phyloP scores from a whole-genome alignment of 2,329 filamentous ascomycete species.

The Hirsutella thompsonii region DNA sequence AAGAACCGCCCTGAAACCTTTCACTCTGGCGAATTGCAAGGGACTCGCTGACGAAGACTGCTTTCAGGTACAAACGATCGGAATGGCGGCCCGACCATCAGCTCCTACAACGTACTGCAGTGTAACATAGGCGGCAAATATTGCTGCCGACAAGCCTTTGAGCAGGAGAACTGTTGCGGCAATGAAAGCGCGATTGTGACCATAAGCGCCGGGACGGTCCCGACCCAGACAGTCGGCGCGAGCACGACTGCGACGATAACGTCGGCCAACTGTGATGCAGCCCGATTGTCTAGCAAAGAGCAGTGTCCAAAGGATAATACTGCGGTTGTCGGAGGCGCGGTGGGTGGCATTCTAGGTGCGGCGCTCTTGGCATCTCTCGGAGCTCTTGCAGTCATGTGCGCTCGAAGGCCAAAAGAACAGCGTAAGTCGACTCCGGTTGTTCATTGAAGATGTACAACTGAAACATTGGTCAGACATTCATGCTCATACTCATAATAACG shows the following conservation, averaged over 20 bases:
- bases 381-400: slow-evolving; percentile 6
- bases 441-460: not conserved
- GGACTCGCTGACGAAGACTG: not conserved
- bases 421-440: not conserved
- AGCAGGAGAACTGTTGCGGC: slow-evolving; percentile 7
- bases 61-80: slow-evolving; percentile 3
- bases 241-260: not conserved
- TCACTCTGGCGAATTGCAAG: not conserved
- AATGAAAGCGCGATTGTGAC: slow-evolving; percentile 3
- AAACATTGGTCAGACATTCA: not conserved
- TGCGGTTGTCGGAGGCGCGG: slow-evolving; percentile 9
- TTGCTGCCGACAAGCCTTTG: slow-evolving; percentile 7
- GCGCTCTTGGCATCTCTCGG: slow-evolving; percentile 10
- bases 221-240: not conserved
- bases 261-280: not conserved
- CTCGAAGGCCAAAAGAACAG: not conserved
- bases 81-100: slow-evolving; percentile 1
- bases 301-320: slow-evolving; percentile 10
- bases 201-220: slow-evolving; percentile 2
- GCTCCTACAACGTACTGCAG: slow-evolving; percentile 7
- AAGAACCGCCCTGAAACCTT: not conserved
- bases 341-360: slow-evolving; percentile 10
- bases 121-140: slow-evolving; percentile 6
- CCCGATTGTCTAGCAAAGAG: not conserved
- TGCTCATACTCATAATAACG: not conserved